phyloP scores from a whole-genome alignment of 148 eudicot species.

The Cornus controversa region DNA sequence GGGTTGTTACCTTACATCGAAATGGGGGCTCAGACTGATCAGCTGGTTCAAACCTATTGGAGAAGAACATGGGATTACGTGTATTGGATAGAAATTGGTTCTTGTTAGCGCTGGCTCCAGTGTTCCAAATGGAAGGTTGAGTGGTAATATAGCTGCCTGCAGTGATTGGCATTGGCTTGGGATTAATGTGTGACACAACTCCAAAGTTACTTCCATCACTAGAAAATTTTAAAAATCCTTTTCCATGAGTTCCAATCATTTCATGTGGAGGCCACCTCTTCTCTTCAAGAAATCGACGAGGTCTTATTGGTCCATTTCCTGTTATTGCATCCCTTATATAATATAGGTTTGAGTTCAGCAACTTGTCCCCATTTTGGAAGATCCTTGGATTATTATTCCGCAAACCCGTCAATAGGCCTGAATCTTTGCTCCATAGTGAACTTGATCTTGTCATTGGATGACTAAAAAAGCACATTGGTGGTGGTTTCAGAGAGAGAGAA shows the following conservation, averaged over 20 bases:
- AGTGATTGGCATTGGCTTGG: slow-evolving; percentile 11
- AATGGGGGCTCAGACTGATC: not conserved
- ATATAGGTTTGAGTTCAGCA: not conserved
- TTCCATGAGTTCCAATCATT: slow-evolving; percentile 1
- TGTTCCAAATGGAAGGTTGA: not conserved
- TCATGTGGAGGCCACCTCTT: slow-evolving; percentile 33
- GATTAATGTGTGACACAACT: not conserved
- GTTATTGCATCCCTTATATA: not conserved
- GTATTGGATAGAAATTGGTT: not conserved
- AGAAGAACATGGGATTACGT: not conserved
- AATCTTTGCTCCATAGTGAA: slow-evolving; percentile 12
- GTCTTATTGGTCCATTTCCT: slow-evolving; percentile 20
- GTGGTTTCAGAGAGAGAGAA: slow-evolving; percentile 3
- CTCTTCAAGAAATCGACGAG: slow-evolving; percentile 29
- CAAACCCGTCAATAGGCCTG: not conserved
- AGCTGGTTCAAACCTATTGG: slow-evolving; percentile 2
- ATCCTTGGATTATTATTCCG: not conserved
- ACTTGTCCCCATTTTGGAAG: slow-evolving; percentile 1
- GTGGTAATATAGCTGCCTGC: not conserved
- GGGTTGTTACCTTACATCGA: slow-evolving; percentile 21
- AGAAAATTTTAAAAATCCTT: slow-evolving; percentile 1
- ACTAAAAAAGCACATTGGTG: not conserved
- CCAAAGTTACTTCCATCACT: not conserved
- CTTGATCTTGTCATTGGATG: slow-evolving; percentile 1
- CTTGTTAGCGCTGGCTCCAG: not conserved